Evolutionary conservation across 2,329 filamentous ascomycete species (phyloP).

Genomic region (Aspergillus fumigatiaffinis): DNA sequence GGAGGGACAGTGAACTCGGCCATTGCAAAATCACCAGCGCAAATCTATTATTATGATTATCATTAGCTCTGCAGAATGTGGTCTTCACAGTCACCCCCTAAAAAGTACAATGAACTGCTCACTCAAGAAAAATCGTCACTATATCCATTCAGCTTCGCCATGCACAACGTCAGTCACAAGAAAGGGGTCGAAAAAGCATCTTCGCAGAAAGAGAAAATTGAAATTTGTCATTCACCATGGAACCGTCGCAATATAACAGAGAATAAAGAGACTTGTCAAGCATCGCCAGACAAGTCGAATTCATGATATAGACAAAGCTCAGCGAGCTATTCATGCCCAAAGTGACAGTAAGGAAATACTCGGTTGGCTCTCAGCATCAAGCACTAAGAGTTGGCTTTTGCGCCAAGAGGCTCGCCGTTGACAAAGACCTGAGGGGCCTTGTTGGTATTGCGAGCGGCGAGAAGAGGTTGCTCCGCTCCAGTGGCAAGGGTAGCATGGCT

Average conservation of each 20-base stretch:
- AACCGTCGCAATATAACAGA: neutral
- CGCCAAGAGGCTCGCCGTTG: constrained; percentile 37
- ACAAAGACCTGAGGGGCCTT: constrained; percentile 33
- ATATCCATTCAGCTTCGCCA: constrained; percentile 12
- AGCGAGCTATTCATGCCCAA: neutral
- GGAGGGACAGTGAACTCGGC: constrained; percentile 6
- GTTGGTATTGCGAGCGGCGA: constrained; percentile 23
- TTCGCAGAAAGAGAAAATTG: constrained; percentile 3
- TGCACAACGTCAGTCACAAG: constrained; percentile 9
- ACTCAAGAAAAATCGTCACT: constrained; percentile 11
- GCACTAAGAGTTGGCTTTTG: constrained; percentile 8
- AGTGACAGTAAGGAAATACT: neutral
- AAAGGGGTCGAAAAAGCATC: constrained; percentile 4
- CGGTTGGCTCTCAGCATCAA: neutral
- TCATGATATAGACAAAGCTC: constrained; percentile 13
- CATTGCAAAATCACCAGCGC: neutral
- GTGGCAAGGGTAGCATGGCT: constrained; percentile 25
- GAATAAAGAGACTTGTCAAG: neutral
- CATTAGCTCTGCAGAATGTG: neutral
- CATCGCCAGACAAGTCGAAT: neutral
- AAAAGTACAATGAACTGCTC: constrained; percentile 1
- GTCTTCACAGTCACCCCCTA: neutral
- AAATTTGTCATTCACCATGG: constrained; percentile 5
- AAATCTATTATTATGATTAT: constrained; percentile 13
- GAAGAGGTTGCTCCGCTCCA: constrained; percentile 19